These are phyloP conservation scores for Metroxylon sagu DNA, from an alignment of 176 grass and related monocot species.

Conservation along the genomic window DNA sequence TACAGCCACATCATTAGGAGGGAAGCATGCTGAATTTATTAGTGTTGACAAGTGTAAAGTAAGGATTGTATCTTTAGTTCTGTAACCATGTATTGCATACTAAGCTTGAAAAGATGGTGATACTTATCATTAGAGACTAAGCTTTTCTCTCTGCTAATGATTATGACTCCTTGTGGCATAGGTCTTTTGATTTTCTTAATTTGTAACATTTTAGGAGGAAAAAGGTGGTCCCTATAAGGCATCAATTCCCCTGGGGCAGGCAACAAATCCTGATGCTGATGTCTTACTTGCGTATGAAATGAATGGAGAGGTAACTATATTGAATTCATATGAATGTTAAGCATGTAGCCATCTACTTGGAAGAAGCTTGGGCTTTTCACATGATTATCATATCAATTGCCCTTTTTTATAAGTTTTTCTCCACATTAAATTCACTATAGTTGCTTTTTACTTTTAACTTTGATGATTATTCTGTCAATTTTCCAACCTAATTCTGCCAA, in stretches of 20 bases:
- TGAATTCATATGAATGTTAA: not conserved
- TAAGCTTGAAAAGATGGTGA: not conserved
- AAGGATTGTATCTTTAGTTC: not conserved
- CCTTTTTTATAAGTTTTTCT: not conserved
- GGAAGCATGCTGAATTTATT: conserved; percentile 22
- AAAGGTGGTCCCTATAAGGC: conserved; percentile 36
- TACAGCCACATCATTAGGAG: conserved; percentile 1
- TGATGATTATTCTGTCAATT: no score
- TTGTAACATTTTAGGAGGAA: conserved; percentile 20
- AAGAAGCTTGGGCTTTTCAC: not conserved
- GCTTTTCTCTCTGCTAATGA: no score
- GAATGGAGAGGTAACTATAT: conserved; percentile 34
- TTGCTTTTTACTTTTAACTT: no score
- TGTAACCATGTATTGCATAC: not conserved
- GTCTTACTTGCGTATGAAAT: conserved; percentile 45
- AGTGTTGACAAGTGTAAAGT: conserved; percentile 19
- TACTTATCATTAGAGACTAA: no score
- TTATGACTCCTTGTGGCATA: no score
- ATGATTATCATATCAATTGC: not conserved
- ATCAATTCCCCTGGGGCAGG: conserved; percentile 35
- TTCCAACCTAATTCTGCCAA: no score
- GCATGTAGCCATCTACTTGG: no score
- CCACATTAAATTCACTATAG: not conserved
- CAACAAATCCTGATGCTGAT: conserved; percentile 30
- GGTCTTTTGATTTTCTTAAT: no score